Conservation (phyloP, 495 filamentous ascomycete species). For the Cladorrhinum samala region DNA sequence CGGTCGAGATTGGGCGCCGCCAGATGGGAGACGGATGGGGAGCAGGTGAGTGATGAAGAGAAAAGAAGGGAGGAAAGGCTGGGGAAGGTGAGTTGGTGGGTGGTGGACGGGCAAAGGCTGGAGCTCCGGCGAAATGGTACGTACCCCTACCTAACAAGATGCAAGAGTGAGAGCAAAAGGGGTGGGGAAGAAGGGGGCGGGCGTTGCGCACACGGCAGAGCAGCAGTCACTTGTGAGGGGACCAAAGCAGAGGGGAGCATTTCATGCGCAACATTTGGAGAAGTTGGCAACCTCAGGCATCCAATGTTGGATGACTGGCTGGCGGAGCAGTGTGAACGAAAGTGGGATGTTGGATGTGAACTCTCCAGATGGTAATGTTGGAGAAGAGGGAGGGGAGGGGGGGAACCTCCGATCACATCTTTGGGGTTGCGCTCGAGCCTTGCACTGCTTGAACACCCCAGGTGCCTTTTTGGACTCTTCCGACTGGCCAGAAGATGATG, state of each 20-base stretch:
- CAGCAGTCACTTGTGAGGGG: constrained; percentile 8
- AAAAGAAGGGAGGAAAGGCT: constrained; percentile 20
- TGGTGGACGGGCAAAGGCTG: constrained; percentile 30
- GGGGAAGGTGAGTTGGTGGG: constrained; percentile 28
- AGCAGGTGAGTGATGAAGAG: constrained; percentile 17
- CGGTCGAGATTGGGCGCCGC: constrained; percentile 16
- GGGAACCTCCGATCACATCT: neutral
- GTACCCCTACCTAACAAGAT: constrained; percentile 17
- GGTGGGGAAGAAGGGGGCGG: constrained; percentile 23
- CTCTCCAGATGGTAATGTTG: too few species aligned
- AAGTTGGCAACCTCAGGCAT: constrained; percentile 3
- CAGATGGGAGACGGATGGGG: constrained; percentile 15
- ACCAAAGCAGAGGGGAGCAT: constrained; percentile 23
- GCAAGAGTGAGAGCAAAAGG: constrained; percentile 21
- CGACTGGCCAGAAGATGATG: constrained; percentile 8
- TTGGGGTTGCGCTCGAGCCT: neutral
- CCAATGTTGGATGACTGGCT: constrained; percentile 5
- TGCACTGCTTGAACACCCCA: neutral
- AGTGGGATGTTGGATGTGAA: too few species aligned
- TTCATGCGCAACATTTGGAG: constrained; percentile 13
- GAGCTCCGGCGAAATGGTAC: constrained; percentile 25
- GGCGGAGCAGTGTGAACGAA: neutral
- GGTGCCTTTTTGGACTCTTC: neutral
- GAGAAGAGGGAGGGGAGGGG: neutral
- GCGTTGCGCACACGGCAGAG: constrained; percentile 1